Base-by-base conservation (phyloP, 106 monocot species). In the Phalaenopsis equestris region DNA sequence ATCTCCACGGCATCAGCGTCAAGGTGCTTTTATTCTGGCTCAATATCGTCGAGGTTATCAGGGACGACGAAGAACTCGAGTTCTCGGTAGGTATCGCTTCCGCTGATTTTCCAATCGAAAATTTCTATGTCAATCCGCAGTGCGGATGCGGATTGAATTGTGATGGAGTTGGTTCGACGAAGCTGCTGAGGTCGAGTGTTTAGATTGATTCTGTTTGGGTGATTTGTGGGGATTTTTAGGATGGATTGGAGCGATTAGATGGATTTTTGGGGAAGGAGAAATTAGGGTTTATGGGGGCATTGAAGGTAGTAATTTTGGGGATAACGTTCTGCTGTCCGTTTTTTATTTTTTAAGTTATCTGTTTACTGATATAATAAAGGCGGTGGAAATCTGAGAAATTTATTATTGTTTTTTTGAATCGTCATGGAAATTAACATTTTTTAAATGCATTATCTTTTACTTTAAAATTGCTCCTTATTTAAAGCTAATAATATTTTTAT, bases 51-150 rank as follows among this genome's bases (percentile, higher is more conserved):
- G 87, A 90, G 64, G 85, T 90, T 61, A 16, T 37, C 9, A 55
- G 77, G 19, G 4, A 7, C 23, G 82, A 55, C 41, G 80, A 82
- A 19, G 12, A 78, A 1, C 80, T 90, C 52, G 81, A 80, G 11
- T 85, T 90, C 78, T 90, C 84, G 16, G 90, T 90, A 1, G 90
- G 90, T 48, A 90, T 90, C 36, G 78, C 70, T 37, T 85, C 85
- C 42, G 87, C 82, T 3, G 78, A 77, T 46, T 90, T 87, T 74
- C 30, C 76, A 7, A 21, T 83, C 61, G 80, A 81, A 0, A 83
- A 90, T 36, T 90, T 90, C 81, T 38, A 65, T 0, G 78, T 77
- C 42, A 75, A 80, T 18, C 90, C 90, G 8, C 77, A 78, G 75
- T 90, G 90, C 78, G 86, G 82, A 8, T 90, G 90, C 79, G 90